phyloP scores from a whole-genome alignment of 306 rosid species.

The Citrullus colocynthis region DNA sequence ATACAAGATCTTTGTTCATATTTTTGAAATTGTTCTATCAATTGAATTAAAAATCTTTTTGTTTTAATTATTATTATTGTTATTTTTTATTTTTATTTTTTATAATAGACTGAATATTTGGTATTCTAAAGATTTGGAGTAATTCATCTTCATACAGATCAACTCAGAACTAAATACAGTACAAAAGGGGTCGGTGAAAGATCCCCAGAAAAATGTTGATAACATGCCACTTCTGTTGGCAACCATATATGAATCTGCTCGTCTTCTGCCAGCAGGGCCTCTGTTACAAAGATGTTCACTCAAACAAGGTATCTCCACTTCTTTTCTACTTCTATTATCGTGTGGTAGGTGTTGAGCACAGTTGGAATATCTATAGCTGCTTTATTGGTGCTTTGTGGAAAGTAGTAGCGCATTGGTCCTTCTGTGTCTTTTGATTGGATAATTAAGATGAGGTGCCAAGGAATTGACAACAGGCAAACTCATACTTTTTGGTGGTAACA shows the following conservation, averaged over 20 bases:
- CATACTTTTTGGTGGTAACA: not conserved
- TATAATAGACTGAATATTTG: not conserved
- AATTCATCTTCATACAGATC: constrained; percentile 35
- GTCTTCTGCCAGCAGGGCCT: constrained; percentile 53
- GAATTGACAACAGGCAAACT: not conserved
- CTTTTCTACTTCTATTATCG: not conserved
- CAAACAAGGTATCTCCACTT: constrained; percentile 35
- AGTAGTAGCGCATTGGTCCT: not conserved
- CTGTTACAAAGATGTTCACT: constrained; percentile 76
- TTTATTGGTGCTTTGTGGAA: not conserved
- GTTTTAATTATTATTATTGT: too few relatives aligned
- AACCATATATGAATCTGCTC: constrained; percentile 65
- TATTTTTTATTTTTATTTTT: not conserved
- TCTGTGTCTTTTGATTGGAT: not conserved
- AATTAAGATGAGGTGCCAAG: not conserved
- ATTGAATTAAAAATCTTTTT: not conserved
- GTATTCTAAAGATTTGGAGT: not conserved
- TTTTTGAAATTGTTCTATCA: not conserved
- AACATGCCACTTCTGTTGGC: constrained; percentile 63
- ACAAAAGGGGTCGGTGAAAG: constrained; percentile 23
- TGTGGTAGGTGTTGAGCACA: not conserved
- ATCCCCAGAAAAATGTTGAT: constrained; percentile 33
- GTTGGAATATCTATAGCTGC: not conserved
- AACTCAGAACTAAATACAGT: constrained; percentile 38
- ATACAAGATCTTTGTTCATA: not conserved